Evolutionary conservation across 2,329 filamentous ascomycete species (phyloP).

Genomic region (Calonectria pseudoreteaudii): DNA sequence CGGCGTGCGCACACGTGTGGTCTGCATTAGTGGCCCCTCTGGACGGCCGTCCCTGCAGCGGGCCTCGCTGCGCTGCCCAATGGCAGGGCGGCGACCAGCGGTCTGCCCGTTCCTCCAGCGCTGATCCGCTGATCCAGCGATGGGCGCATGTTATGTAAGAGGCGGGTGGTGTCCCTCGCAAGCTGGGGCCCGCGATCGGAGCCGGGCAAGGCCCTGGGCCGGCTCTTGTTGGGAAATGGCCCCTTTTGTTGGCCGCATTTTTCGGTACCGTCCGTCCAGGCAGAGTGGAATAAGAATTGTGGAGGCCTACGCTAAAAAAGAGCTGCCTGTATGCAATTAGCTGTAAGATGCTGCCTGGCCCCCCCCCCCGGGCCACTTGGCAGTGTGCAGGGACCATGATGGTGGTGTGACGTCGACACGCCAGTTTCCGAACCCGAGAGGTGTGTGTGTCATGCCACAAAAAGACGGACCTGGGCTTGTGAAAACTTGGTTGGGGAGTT

Average conservation of each 20-base stretch:
- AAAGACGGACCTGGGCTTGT: background rate
- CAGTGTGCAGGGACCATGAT: background rate
- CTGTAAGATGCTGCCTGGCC: background rate
- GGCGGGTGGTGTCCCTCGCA: background rate
- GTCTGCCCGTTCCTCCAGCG: background rate
- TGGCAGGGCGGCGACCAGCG: background rate
- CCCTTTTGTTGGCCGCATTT: background rate
- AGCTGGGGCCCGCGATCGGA: background rate
- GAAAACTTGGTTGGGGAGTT: background rate
- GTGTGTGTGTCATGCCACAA: background rate
- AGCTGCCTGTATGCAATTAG: no score
- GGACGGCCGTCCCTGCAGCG: background rate
- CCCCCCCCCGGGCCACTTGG: background rate
- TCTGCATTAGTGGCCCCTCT: background rate
- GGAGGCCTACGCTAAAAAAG: background rate
- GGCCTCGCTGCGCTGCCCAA: background rate
- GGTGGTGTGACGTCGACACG: constrained; percentile 6
- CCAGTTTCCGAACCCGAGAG: background rate
- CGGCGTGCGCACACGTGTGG: background rate
- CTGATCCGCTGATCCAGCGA: background rate
- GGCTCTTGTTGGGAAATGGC: background rate
- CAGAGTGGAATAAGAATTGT: background rate
- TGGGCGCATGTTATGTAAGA: background rate
- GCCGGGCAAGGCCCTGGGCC: background rate
- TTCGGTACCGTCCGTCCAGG: background rate